These are phyloP conservation scores for Raffaelea albimanens DNA, from an alignment of 2,329 filamentous ascomycete genomes.

Conservation along the genomic window DNA sequence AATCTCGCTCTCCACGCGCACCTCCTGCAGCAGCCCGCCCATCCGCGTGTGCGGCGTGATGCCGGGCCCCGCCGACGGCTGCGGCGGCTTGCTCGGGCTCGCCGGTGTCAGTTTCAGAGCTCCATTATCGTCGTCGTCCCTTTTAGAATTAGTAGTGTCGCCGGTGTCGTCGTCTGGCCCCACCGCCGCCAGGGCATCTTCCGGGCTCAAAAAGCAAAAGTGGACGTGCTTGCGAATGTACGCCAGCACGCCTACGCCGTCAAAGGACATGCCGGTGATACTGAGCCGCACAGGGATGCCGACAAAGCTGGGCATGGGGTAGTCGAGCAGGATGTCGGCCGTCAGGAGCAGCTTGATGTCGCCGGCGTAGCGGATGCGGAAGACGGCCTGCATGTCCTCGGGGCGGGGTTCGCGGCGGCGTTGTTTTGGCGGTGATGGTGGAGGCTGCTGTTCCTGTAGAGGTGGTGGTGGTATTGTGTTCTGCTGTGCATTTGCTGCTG, in stretches of 20 bases:
- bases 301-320: slow-evolving; percentile 97
- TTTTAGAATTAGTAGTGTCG: too few species aligned
- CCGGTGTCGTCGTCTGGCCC: slow-evolving; percentile 33
- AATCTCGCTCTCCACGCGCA: slow-evolving; percentile 95
- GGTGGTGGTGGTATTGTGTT: slow-evolving; percentile 4
- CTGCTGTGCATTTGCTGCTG: slow-evolving; percentile 13
- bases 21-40: slow-evolving; percentile 79
- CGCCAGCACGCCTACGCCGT: slow-evolving; percentile 85
- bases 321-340: slow-evolving; percentile 91
- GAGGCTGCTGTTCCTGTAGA: background rate
- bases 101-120: background rate
- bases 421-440: background rate
- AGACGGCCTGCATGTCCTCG: slow-evolving; percentile 88
- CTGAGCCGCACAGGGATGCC: slow-evolving; percentile 90
- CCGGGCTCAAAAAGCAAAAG: slow-evolving; percentile 88
- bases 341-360: slow-evolving; percentile 83
- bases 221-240: slow-evolving; percentile 83
- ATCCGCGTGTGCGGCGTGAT: slow-evolving; percentile 24
- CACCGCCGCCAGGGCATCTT: slow-evolving; percentile 73
- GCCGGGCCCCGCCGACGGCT: slow-evolving; percentile 9
- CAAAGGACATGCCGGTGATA: slow-evolving; percentile 90
- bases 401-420: slow-evolving; percentile 59
- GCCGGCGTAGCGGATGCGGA: slow-evolving; percentile 80
- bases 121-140: slow-evolving; percentile 12
- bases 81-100: background rate